phyloP scores from a whole-genome alignment of 768 basidiomycete genomes.

The Erythrobasidium yunnanense region DNA sequence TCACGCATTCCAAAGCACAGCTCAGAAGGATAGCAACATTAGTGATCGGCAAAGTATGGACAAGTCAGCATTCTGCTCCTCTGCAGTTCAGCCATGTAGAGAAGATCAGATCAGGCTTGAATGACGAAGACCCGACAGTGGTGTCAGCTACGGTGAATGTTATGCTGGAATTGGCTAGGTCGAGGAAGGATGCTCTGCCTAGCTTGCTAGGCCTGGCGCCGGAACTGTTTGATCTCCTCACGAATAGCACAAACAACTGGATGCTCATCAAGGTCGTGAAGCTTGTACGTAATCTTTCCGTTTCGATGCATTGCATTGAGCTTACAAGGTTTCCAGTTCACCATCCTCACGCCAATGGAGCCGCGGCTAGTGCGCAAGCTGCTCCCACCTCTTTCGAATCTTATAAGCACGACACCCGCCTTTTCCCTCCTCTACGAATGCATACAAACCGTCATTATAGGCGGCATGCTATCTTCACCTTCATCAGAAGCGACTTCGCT shows the following conservation, averaged over 20 bases:
- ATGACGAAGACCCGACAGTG: constrained; percentile 50
- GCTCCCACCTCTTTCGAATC: constrained; percentile 81
- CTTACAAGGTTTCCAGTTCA: too few relatives aligned
- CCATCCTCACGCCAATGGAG: constrained; percentile 78
- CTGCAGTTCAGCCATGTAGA: constrained; percentile 26
- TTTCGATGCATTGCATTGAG: too few relatives aligned
- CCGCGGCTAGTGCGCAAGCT: constrained; percentile 88
- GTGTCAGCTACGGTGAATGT: constrained; percentile 90
- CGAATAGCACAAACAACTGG: constrained; percentile 95
- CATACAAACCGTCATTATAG: constrained; percentile 93
- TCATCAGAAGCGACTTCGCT: constrained; percentile 55
- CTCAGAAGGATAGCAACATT: constrained; percentile 85
- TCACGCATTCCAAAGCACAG: constrained; percentile 75
- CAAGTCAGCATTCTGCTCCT: neutral
- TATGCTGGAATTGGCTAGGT: constrained; percentile 75
- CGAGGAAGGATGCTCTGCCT: constrained; percentile 43
- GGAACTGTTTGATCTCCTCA: constrained; percentile 80
- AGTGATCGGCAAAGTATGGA: constrained; percentile 40
- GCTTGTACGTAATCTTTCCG: constrained; percentile 50
- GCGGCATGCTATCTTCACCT: constrained; percentile 86
- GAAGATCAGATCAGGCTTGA: constrained; percentile 38
- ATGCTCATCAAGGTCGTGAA: constrained; percentile 99
- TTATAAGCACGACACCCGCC: constrained; percentile 89
- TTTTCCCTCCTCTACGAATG: constrained; percentile 96
- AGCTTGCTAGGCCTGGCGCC: constrained; percentile 84